Base-by-base conservation (phyloP, 768 basidiomycete genomes). In the Rhizopogon vulgaris region DNA sequence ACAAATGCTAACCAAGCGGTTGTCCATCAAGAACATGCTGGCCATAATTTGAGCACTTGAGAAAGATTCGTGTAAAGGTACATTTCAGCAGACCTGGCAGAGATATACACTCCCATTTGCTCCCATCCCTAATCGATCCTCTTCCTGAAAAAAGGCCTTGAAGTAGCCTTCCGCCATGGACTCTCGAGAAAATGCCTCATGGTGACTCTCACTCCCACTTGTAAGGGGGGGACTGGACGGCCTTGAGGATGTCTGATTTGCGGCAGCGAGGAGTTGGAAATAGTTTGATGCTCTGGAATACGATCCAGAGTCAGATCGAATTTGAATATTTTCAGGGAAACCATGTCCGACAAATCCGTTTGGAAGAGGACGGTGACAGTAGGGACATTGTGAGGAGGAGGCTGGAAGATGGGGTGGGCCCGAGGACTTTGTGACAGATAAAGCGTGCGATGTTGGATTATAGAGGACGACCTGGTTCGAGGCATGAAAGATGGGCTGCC, bases 121-220 rank as follows among this genome's bases (percentile, higher is more conserved):
- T 39, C 94, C 94, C 90, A 96, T 94, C 0, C 94, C 94, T 6
- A 98, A 74, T 53, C 85, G 80, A 55, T 78, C 83, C 58, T 94
- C 91, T 61, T 96, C 94, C 52, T 85, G 81, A 63, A 98, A 98
- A 73, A 95, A 98, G 0, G 90, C 78, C 58, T 85, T 81, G 71
- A 94, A 95, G 65, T 97, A 97, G 0, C 94, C 94, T 49, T 93
- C 86, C 0, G 92, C 91, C 87, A 91, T 87, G 30, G 78, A 75
- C 47, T 86, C 84, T 2, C 80, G 76, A 2, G 81, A 73, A 67
- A 90, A 90, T 1, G 79, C 63, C 30, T 68, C 55, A 2, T 50
- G 14, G 38, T 54, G 43, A 3, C 37, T n/a, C 4, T 59, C 51
- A 48, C 47, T 58, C 25, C 41, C 50, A 1, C 52, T 52, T 28